A percentile compares a stretch with the other conserved stretches of the same genome.
These are phyloP conservation scores for Ceratocystis destructans DNA, from an alignment of 2,329 filamentous ascomycete genomes.

Conservation along the genomic window DNA sequence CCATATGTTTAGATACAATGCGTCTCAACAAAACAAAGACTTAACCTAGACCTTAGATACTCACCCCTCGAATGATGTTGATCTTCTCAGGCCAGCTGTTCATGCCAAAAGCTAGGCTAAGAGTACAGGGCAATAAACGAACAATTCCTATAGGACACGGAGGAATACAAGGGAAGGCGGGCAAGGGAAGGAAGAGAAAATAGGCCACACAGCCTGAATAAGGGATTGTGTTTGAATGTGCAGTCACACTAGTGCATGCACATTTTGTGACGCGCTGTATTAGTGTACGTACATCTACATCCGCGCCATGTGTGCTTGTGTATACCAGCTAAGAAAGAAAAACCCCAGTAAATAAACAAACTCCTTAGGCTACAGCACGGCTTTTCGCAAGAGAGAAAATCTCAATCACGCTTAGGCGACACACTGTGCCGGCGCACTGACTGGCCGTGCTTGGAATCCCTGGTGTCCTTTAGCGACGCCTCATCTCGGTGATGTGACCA, in stretches of 20 bases:
- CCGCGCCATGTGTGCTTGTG: neutral
- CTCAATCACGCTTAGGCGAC: neutral
- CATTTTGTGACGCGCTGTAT: neutral
- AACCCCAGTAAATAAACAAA: neutral
- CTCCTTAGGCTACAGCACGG: neutral
- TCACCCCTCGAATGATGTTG: neutral
- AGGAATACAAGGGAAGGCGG: neutral
- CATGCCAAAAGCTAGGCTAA: constrained; percentile 1
- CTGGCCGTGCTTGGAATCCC: neutral
- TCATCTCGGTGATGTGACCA: neutral
- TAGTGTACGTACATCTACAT: neutral
- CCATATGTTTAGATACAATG: too few species aligned
- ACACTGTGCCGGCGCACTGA: neutral
- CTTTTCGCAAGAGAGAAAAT: neutral
- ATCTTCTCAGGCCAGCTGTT: neutral
- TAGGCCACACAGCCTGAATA: neutral
- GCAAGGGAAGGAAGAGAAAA: neutral
- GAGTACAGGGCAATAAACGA: neutral
- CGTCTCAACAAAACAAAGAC: neutral
- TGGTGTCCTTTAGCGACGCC: neutral
- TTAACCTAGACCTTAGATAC: neutral
- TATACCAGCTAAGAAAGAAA: neutral
- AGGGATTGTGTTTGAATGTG: neutral
- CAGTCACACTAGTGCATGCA: neutral
- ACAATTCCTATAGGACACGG: neutral